Base-by-base conservation (phyloP, 805 yeast genomes). In the Candida tallmaniae region DNA sequence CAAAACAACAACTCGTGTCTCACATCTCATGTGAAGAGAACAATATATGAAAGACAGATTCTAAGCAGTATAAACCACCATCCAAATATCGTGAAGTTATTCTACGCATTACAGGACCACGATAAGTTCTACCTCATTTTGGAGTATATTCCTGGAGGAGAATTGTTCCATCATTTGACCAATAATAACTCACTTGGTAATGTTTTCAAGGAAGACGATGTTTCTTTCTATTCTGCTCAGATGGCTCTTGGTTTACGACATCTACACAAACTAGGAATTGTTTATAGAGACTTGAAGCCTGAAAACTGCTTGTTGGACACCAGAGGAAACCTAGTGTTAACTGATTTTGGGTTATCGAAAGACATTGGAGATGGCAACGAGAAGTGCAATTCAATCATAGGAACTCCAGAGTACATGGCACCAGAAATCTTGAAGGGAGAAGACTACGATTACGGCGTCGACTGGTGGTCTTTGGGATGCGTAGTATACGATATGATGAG, bases 401-500 rank as follows among this genome's bases (percentile, higher is more conserved):
- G 73, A 6, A 67, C 73, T 0, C 65, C 70, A 2, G 69, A 66
- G 41, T 67, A 67, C 44, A 67, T 67, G 73, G 73, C 73, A 1
- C 73, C 73, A 1, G 73, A 67, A 40, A 57, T 67, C n/a, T 47
- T 67, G 25, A 55, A 54, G 34, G 70, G 70, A 4, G 66, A 65
- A 15, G 47, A 52, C 4, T 66, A 67, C 38, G 68, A 57, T 32
- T 67, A 60, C 42, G 49, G 59, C 1, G 73, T 66, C 4, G 73
- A 67, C 45, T 67, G 73, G 73, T 67, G 73, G 73, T 65, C 68
- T 25, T 48, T 67, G 34, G 73, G 73, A 2, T 64, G 70, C 36
- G 71, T 67, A 10, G 56, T 65, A 1, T 67, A 42, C 45, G 73
- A 67, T 44, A 51, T 67, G 52, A 51, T 67, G 47, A 63, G 68